A percentile compares a stretch with the other conserved stretches of the same genome.
These are phyloP conservation scores for Phytopythium vexans DNA, from an alignment of 352 stramenopile genomes.

Conservation along the genomic window DNA sequence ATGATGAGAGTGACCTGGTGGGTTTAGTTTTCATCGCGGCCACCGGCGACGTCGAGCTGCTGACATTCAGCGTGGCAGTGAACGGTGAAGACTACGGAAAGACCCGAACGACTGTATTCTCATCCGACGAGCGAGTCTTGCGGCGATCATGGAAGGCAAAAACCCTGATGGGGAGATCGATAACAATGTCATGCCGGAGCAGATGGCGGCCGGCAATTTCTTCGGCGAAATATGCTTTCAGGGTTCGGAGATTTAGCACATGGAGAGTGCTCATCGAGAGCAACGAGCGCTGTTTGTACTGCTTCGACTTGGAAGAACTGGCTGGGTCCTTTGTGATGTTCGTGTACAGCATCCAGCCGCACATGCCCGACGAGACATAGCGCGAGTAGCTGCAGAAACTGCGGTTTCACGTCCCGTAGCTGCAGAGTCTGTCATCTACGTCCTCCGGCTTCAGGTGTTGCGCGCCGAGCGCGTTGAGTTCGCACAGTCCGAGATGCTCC, in stretches of 20 bases:
- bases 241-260: slow-evolving; percentile 35
- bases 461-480: slow-evolving; percentile 43
- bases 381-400: slow-evolving; percentile 48
- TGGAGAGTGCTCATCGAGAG: slow-evolving; percentile 33
- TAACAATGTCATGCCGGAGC: slow-evolving; percentile 17
- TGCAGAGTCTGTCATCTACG: slow-evolving; percentile 37
- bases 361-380: slow-evolving; percentile 48
- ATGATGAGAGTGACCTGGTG: slow-evolving; percentile 54
- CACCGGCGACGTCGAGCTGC: slow-evolving; percentile 43
- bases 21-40: slow-evolving; percentile 69
- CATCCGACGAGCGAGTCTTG: too few species aligned
- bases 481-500: slow-evolving; percentile 32
- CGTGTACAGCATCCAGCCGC: slow-evolving; percentile 59
- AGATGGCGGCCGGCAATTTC: slow-evolving; percentile 39
- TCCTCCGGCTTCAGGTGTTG: slow-evolving; percentile 41
- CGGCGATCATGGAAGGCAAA: too few species aligned
- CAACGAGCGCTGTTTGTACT: slow-evolving; percentile 31
- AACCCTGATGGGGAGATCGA: background rate
- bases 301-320: slow-evolving; percentile 47
- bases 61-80: background rate
- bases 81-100: background rate
- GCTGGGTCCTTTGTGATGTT: slow-evolving; percentile 59
- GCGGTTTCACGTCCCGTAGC: slow-evolving; percentile 37
- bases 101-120: background rate
- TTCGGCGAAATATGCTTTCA: slow-evolving; percentile 58